Base-by-base conservation (phyloP, 2,329 filamentous ascomycete genomes). In the Epichloe coenophiala region DNA sequence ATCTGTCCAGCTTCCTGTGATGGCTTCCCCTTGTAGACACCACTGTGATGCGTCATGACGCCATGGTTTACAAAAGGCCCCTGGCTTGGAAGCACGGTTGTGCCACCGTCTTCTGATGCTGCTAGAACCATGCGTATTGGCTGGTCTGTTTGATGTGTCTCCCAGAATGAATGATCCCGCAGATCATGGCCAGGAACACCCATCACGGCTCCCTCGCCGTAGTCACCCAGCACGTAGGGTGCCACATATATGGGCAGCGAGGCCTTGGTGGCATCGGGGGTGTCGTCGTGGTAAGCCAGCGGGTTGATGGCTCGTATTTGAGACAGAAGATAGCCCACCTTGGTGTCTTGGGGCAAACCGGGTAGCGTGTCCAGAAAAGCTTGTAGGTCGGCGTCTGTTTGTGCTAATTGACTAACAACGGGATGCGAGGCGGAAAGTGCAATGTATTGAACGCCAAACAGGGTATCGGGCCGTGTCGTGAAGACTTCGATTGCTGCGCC, bases 131-230 rank as follows among this genome's bases (percentile, higher is more conserved):
- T 67, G 2, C 78, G 72, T 33, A 90, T 74, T 2, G 79, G 77
- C 44, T 78, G 69, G 4, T 76, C 71, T 5, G 73, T 71, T 33
- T 76, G 71, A 56, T 94, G 88, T 52, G 81, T 72, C 57, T 76
- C 80, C 84, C 88, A 95, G 63, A 95, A 95, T 1, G 78, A 77
- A 65, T 86, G 74, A 58, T 95, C 89, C 48, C 88, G 77, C 4
- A 74, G 62, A 64, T 95, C 89, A 61, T 95, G 89, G 2, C 83
- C 89, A 0, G 89, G 89, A 7, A 95, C 89, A 42, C 89, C 89
- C 88, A 95, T 95, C 2, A 95, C 84, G 9, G 88, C 88, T 1
- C 88, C 88, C 57, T 89, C 85, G 15, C 88, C 88, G 58, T 94
- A 93, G 60, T 89, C 86, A 27, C 84, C 84, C 5, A 94, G 72